Evolutionary conservation across 2,329 filamentous ascomycete genomes (phyloP).

Genomic region (Paracoccidioides brasiliensis): DNA sequence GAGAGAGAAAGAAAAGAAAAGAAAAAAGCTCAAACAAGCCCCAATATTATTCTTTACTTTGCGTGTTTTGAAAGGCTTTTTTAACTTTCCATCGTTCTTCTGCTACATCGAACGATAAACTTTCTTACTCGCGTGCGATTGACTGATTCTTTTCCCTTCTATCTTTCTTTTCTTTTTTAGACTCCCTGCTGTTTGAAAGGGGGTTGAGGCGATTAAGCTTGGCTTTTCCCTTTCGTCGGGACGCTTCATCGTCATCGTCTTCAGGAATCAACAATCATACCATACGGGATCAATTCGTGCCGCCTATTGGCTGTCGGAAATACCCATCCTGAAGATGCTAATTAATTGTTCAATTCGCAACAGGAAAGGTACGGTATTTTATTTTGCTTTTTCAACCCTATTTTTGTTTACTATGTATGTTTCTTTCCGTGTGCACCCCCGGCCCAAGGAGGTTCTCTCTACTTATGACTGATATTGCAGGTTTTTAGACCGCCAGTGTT

Average conservation of each 20-base stretch:
- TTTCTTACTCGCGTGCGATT: background rate
- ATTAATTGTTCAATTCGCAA: background rate
- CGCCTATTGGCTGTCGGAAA: background rate
- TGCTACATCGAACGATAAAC: background rate
- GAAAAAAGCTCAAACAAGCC: background rate
- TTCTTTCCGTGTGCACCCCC: background rate
- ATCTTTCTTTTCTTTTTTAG: background rate
- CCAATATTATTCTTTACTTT: background rate
- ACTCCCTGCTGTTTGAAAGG: background rate
- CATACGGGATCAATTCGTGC: background rate
- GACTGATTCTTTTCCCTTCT: background rate
- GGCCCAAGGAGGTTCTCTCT: background rate
- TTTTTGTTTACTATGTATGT: background rate
- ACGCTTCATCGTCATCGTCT: background rate
- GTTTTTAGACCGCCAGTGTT: background rate
- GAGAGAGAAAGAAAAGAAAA: background rate
- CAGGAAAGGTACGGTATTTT: background rate
- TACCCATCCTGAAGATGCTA: background rate
- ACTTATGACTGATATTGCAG: conserved; percentile 1
- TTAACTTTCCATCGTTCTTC: background rate
- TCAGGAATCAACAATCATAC: background rate
- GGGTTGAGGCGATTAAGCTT: background rate
- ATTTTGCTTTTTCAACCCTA: background rate
- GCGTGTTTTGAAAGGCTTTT: background rate
- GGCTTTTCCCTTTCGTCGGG: background rate